A percentile compares a stretch with the other conserved stretches of the same genome.
Evolutionary conservation across 306 rosid genomes (phyloP).

Genomic region (Mimosa pudica): DNA sequence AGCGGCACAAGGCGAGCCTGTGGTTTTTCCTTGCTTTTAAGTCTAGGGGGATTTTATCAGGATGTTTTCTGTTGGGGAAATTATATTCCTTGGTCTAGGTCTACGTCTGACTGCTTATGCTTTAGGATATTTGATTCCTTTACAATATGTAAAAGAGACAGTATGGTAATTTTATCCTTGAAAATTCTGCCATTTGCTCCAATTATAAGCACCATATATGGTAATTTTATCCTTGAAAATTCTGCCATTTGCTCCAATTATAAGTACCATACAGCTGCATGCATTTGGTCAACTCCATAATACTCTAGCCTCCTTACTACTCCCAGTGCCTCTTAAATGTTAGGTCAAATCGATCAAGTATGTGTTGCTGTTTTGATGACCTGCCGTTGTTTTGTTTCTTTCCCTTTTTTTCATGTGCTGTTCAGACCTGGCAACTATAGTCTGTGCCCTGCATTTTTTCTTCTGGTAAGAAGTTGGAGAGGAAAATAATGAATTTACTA

Average conservation of each 20-base stretch:
- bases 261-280: neutral
- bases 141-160: neutral
- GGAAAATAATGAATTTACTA: neutral
- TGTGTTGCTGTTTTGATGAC: neutral
- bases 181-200: slow-evolving; percentile 1
- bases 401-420: neutral
- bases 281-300: neutral
- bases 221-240: neutral
- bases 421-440: neutral
- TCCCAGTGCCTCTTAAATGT: neutral
- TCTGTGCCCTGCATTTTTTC: neutral
- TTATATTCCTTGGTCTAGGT: neutral
- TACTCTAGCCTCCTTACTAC: neutral
- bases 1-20: neutral
- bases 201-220: neutral
- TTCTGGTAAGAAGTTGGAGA: neutral
- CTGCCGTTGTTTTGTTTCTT: neutral
- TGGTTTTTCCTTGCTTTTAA: neutral
- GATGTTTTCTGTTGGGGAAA: neutral
- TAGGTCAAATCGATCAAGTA: neutral
- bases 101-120: neutral
- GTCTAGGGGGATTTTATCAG: neutral
- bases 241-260: slow-evolving; percentile 1
- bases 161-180: neutral
- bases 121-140: neutral